Conservation (phyloP, 306 rosid genomes). For the Ammopiptanthus mongolicus region DNA sequence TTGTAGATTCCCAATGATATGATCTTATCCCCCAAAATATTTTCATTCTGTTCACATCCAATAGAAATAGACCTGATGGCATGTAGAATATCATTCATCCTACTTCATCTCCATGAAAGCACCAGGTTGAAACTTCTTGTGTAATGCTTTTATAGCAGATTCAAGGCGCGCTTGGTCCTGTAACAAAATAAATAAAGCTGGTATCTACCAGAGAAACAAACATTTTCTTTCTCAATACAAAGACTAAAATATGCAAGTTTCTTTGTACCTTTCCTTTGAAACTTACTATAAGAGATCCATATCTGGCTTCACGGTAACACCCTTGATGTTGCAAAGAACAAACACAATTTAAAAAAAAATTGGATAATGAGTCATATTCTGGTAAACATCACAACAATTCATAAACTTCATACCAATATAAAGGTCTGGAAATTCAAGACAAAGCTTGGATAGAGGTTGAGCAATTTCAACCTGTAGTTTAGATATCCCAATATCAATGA, state of each 20-base stretch:
- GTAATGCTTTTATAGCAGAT: conserved; percentile 48
- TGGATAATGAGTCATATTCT: conserved; percentile 4
- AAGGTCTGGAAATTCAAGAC: conserved; percentile 86
- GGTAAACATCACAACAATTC: conserved; percentile 7
- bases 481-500: not conserved
- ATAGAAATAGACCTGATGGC: conserved; percentile 15
- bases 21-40: conserved; percentile 17
- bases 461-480: conserved; percentile 78
- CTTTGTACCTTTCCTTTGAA: conserved; percentile 67
- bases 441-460: conserved; percentile 65
- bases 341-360: not conserved
- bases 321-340: conserved; percentile 46
- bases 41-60: conserved; percentile 15
- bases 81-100: conserved; percentile 28
- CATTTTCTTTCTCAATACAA: not conserved
- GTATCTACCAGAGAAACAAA: not conserved
- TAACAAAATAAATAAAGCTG: conserved; percentile 6
- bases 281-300: conserved; percentile 48
- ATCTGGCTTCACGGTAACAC: conserved; percentile 60
- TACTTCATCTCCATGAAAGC: conserved; percentile 47
- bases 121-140: conserved; percentile 53
- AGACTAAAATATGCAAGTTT: not conserved
- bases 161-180: conserved; percentile 65
- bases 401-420: conserved; percentile 56
- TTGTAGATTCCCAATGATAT: conserved; percentile 8